Evolutionary conservation across 352 stramenopile genomes (phyloP).

Genomic region (Pythium oligandrum): DNA sequence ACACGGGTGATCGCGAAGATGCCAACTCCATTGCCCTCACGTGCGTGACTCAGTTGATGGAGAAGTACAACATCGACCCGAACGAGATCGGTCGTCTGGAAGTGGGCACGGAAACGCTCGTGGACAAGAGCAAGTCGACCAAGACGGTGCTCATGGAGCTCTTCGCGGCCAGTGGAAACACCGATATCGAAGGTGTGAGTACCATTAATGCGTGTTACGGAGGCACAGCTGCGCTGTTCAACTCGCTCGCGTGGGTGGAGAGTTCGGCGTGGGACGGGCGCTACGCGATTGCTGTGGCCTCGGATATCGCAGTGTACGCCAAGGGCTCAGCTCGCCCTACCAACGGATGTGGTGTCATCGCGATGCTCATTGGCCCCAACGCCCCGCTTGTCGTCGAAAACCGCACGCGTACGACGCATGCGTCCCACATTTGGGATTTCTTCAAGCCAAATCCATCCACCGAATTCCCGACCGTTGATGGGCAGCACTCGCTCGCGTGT

Average conservation of each 20-base stretch:
- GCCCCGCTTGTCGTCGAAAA: constrained; percentile 91
- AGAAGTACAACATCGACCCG: constrained; percentile 44
- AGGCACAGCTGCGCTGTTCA: constrained; percentile 95
- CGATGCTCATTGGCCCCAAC: constrained; percentile 94
- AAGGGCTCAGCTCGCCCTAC: constrained; percentile 87
- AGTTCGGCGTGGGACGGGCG: constrained; percentile 90
- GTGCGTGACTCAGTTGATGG: constrained; percentile 43
- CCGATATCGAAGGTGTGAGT: constrained; percentile 84
- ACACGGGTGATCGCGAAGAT: constrained; percentile 69
- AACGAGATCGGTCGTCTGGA: constrained; percentile 92
- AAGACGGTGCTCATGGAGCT: constrained; percentile 81
- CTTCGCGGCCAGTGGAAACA: constrained; percentile 49
- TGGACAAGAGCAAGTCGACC: constrained; percentile 84
- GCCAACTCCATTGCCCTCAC: constrained; percentile 69
- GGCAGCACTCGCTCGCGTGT: constrained; percentile 91
- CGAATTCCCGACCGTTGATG: constrained; percentile 97
- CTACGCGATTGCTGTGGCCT: constrained; percentile 94
- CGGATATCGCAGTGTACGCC: constrained; percentile 97
- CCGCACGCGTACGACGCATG: constrained; percentile 87
- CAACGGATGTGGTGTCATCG: constrained; percentile 91
- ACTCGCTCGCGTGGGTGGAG: constrained; percentile 95
- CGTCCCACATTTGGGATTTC: constrained; percentile 96
- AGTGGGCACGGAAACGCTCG: constrained; percentile 96
- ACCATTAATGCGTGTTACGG: constrained; percentile 98
- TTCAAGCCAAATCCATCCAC: constrained; percentile 92